These are phyloP conservation scores for Copromyces sp. DNA, from an alignment of 495 filamentous ascomycete species.

Conservation along the genomic window DNA sequence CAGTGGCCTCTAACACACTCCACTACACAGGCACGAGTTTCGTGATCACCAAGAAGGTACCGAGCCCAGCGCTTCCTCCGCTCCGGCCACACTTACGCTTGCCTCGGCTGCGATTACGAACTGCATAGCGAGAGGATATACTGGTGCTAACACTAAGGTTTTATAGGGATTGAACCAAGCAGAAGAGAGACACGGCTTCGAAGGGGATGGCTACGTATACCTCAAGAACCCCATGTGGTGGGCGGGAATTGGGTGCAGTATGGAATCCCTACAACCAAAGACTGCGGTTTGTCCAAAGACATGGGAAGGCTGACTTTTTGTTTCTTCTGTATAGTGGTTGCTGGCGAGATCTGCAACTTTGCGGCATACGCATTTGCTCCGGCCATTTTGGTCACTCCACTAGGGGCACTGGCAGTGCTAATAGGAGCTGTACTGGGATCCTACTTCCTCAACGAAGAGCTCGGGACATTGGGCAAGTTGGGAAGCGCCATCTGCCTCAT, in stretches of 20 bases:
- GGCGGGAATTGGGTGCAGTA: conserved; percentile 83
- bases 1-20: conserved; percentile 15
- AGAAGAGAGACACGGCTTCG: conserved; percentile 83
- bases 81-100: background rate
- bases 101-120: background rate
- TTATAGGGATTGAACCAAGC: conserved; percentile 78
- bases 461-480: conserved; percentile 82
- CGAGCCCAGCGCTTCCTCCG: conserved; percentile 1
- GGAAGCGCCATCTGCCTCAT: conserved; percentile 95
- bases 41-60: conserved; percentile 86
- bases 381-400: conserved; percentile 89
- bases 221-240: conserved; percentile 90
- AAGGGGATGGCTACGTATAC: conserved; percentile 93
- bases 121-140: background rate
- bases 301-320: conserved; percentile 12
- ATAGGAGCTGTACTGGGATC: conserved; percentile 92
- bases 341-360: conserved; percentile 91
- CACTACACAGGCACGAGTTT: conserved; percentile 65
- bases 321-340: conserved; percentile 44
- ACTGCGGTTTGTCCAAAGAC: background rate
- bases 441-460: conserved; percentile 82
- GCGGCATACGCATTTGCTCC: conserved; percentile 97
- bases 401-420: conserved; percentile 86
- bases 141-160: conserved; percentile 13
- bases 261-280: conserved; percentile 15